Base-by-base conservation (phyloP, 345 rosid species). In the Ceriops decandra region DNA sequence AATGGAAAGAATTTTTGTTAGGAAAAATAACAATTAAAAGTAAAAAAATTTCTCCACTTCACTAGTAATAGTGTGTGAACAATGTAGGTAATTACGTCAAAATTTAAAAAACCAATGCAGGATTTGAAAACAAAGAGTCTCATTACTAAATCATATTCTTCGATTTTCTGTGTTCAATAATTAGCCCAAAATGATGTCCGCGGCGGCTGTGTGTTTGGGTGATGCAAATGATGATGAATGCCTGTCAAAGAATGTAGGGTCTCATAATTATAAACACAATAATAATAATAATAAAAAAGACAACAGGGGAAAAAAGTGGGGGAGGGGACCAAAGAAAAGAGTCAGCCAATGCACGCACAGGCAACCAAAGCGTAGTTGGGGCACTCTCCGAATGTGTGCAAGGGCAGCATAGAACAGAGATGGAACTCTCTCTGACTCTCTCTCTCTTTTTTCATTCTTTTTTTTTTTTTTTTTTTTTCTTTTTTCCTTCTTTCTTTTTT, bases 201-300 rank as follows among this genome's bases (percentile, higher is more conserved):
- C 73, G 79, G 82, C 73, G 79, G 76, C 72, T 42, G 17, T 2
- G 17, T 42, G 13, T 16, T 42, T 11, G 49, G 49, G 21, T 59
- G 46, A 28, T 20, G 62, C 54, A 49, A 36, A 77, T 70, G 30
- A 20, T 42, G 68, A 64, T 53, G 70, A 65, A 2, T 42, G 33
- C 6, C 6, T 5, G 33, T 31, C 33, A 3, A 59, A 38, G 26
- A n/a, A 17, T 54, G 72, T 11, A 38, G 49, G 36, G 66, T 67
- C 68, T 75, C 80, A 68, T 38, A 46, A 49, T 13, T 0, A 75
- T 59, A 62, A 70, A 42, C 36, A 58, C 15, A 57, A 61, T 24
- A 24, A 24, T 24, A 24, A 24, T 24, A 24, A 24, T 24, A 24
- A 24, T 24, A 24, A 24, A 0, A 21, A 54, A 26, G 28, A 24